Base-by-base conservation (phyloP, 768 basidiomycete species). In the Solioccasus polychromus region DNA sequence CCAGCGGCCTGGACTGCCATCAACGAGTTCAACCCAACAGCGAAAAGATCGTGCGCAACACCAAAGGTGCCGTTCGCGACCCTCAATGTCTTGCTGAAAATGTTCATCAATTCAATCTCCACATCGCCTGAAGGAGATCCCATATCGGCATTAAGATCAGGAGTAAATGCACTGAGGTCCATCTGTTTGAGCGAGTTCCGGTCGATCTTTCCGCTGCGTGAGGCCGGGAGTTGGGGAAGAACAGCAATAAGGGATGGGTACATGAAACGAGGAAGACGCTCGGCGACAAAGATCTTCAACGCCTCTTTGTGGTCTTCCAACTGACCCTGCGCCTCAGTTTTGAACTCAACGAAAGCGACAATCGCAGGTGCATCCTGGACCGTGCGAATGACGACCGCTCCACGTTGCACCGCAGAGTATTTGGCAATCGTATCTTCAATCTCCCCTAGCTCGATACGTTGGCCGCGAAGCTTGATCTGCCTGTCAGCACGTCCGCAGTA, bases 1-100 rank as follows among this genome's bases (percentile, higher is more conserved):
- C 62, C 62, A 37, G 62, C 62, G 1, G 60, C 62, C 45, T 64
- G 62, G n/a, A 63, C 62, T 9, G 62, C 62, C 62, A 63, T 64
- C 38, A 64, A 39, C 19, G 62, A 62, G 47, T 63, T 64, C 53
- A 63, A 35, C 22, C 62, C 62, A 14, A 63, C 47, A 14, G 62
- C 61, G 34, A 63, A 63, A 18, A 63, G 44, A 35, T 63, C 62
- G n/a, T 62, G 62, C 8, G 50, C 53, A 18, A 55, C 58, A 15
- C 62, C 62, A 22, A 63, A 63, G 15, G 43, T 36, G 23, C 53
- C 46, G 31, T 43, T 51, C 8, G 51, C 52, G 17, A 55, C 47
- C 42, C 56, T 64, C 39, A 62, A 38, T 14, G 44, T 39, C 48
- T 54, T 55, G 37, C 55, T 49, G 34, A 63, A 63, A 39, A 63